A percentile compares a stretch with the other conserved stretches of the same genome.
phyloP scores from a whole-genome alignment of 768 basidiomycete species.

The Suillus clintonianus region DNA sequence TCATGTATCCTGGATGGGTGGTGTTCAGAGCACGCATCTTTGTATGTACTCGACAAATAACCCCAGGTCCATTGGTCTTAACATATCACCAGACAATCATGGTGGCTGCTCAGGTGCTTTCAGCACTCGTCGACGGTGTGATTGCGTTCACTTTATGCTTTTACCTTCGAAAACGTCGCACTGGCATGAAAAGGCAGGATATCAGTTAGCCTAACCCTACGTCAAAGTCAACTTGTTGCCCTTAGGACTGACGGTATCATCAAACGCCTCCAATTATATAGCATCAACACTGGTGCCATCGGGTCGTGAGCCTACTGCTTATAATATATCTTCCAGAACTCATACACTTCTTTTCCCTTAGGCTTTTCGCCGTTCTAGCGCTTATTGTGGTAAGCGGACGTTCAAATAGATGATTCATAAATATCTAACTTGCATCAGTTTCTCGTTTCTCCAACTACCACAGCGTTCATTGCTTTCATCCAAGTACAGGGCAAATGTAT shows the following conservation, averaged over 20 bases:
- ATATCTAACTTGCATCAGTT: neutral
- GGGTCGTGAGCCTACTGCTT: conserved; percentile 9
- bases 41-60: conserved; percentile 4
- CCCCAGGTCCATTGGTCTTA: neutral
- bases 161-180: conserved; percentile 12
- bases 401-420: too few species aligned
- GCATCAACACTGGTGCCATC: conserved; percentile 15
- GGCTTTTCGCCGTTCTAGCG: conserved; percentile 10
- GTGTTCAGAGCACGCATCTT: conserved; percentile 1
- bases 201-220: neutral
- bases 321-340: neutral
- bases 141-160: conserved; percentile 14
- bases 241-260: conserved; percentile 13
- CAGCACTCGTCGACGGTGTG: conserved; percentile 7
- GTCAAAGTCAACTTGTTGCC: neutral
- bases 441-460: too few species aligned
- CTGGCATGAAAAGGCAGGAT: conserved; percentile 11
- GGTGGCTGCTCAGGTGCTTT: conserved; percentile 10
- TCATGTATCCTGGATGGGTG: conserved; percentile 2
- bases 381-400: conserved; percentile 7
- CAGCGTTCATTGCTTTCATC: conserved; percentile 12
- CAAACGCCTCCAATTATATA: conserved; percentile 19
- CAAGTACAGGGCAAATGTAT: conserved; percentile 18
- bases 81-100: conserved; percentile 8
- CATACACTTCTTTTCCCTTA: neutral